phyloP scores from a whole-genome alignment of 345 rosid genomes.

The Physaria fendleri region DNA sequence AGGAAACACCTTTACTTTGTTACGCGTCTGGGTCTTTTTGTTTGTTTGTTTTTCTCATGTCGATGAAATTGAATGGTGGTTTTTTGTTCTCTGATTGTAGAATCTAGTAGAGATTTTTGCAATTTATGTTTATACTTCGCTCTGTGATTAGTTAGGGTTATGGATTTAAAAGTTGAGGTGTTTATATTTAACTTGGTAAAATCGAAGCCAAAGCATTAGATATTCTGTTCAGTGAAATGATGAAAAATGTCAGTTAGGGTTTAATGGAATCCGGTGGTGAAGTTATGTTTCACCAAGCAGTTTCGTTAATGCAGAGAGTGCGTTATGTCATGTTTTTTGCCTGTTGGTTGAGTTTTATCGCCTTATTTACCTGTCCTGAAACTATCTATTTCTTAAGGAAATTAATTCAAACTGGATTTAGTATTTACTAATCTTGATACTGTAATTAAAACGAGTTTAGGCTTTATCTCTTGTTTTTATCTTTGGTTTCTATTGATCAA shows the following conservation, averaged over 20 bases:
- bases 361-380: not conserved
- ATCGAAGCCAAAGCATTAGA: not conserved
- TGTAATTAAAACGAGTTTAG: not conserved
- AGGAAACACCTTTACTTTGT: not conserved
- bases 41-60: not conserved
- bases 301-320: not conserved
- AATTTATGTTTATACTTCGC: not conserved
- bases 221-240: not conserved
- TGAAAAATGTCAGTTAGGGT: not conserved
- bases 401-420: conserved; percentile 8
- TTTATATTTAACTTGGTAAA: conserved; percentile 2
- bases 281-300: not conserved
- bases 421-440: conserved; percentile 7
- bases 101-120: not conserved
- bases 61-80: conserved; percentile 6
- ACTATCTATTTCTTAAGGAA: not conserved
- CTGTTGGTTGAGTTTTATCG: conserved; percentile 7
- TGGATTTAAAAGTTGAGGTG: not conserved
- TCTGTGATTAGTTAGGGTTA: not conserved
- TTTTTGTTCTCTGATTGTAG: conserved; percentile 1
- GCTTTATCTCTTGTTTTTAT: not conserved
- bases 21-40: not conserved
- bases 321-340: conserved; percentile 3
- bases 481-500: not conserved
- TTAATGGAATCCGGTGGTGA: not conserved